Evolutionary conservation across 176 grass and related monocot genomes (phyloP).

Genomic region (Carex kokanica): DNA sequence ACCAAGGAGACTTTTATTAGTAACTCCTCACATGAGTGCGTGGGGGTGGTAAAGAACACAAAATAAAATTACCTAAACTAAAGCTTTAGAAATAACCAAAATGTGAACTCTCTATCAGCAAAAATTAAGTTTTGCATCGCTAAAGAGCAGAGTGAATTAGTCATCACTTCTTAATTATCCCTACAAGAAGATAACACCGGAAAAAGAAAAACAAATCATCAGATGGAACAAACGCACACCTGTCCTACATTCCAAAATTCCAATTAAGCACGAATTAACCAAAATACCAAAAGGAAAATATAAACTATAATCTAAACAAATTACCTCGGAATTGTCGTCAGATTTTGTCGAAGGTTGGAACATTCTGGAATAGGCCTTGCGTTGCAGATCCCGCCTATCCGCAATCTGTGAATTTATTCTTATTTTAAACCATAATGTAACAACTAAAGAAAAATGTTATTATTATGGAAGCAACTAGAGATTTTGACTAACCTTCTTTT

Average conservation of each 20-base stretch:
- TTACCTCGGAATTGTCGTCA: slow-evolving; percentile 52
- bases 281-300: not conserved
- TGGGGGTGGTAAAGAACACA: not conserved
- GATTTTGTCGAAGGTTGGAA: slow-evolving; percentile 65
- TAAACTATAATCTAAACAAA: not conserved
- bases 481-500: slow-evolving; percentile 65
- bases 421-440: slow-evolving; percentile 16
- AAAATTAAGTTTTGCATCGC: slow-evolving; percentile 26
- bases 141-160: slow-evolving; percentile 19
- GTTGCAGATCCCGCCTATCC: slow-evolving; percentile 62
- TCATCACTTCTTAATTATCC: slow-evolving; percentile 16
- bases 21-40: not conserved
- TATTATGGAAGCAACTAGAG: not conserved
- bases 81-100: slow-evolving; percentile 25
- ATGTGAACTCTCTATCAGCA: slow-evolving; percentile 13
- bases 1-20: not conserved
- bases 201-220: not conserved
- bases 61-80: slow-evolving; percentile 1
- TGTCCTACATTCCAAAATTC: not conserved
- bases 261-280: not conserved
- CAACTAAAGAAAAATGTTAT: not conserved
- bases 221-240: not conserved
- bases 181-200: not conserved
- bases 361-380: slow-evolving; percentile 78
- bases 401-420: slow-evolving; percentile 44